These are phyloP conservation scores for Phaeomoniella chlamydospora DNA, from an alignment of 2,329 filamentous ascomycete genomes.

Conservation along the genomic window DNA sequence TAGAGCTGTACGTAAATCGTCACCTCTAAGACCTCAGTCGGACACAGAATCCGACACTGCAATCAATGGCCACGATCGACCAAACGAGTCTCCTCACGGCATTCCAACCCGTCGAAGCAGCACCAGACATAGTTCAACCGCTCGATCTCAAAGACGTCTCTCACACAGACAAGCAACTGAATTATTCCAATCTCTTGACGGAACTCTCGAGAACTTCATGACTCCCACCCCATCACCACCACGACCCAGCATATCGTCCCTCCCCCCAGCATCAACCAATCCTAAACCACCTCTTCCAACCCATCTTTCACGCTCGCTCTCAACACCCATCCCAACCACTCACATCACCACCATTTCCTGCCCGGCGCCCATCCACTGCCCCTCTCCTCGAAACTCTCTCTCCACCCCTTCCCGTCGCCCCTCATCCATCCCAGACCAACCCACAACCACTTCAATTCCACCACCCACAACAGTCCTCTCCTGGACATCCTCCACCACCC, in stretches of 20 bases:
- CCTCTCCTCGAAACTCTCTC: constrained; percentile 5
- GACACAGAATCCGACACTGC: neutral
- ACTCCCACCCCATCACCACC: neutral
- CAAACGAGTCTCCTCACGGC: neutral
- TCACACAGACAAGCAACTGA: neutral
- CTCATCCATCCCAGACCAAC: constrained; percentile 4
- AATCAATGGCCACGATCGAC: neutral
- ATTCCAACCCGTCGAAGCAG: neutral
- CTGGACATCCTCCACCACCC: constrained; percentile 29
- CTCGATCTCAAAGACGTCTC: neutral
- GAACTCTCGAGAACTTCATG: neutral
- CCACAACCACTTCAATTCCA: constrained; percentile 4
- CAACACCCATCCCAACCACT: neutral
- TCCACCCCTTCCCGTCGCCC: constrained; percentile 3
- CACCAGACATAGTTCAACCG: neutral
- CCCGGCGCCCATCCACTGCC: constrained; percentile 8
- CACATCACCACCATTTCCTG: constrained; percentile 3
- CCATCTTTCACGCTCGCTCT: too few relatives aligned
- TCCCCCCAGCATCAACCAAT: neutral
- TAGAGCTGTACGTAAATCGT: too few relatives aligned
- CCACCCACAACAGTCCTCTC: constrained; percentile 26
- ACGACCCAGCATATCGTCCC: neutral
- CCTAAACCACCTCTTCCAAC: too few relatives aligned
- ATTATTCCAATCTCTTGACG: neutral
- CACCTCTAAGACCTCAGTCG: too few relatives aligned